Evolutionary conservation across 306 rosid genomes (phyloP), one percentile per base, ranked within the genome.

Genomic region (Rosa rugosa): DNA sequence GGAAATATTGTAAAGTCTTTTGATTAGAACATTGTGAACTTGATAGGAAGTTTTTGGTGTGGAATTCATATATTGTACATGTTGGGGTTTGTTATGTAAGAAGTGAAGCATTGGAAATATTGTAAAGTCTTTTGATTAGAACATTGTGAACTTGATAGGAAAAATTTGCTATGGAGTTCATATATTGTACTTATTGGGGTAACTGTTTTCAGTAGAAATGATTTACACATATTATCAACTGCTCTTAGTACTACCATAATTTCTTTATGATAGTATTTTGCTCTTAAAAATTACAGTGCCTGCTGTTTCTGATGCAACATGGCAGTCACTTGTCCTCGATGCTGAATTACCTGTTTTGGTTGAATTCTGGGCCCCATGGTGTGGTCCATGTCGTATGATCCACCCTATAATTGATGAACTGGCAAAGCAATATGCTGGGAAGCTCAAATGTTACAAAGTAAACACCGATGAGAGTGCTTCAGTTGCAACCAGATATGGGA

Each of bases 281-380:
- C 73, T 45, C 34, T 75, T 63, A 69, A 73, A 78, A 82, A 69
- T 82, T 87, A 83, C 93, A 95, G 98, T 88, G 63, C 80, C 91
- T 56, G 50, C 88, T 78, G 69, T 87, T 72, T 81, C 88, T 62
- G 96, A 90, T 49, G 85, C 80, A 80, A 79, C 84, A 50, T 95
- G 99, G 99, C 73, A 91, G 73, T 82, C 93, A 3, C 87, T 84
- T 77, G 99, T 95, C 36, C 62, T 93, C 14, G 89, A 90, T 66
- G 82, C 90, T 13, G 86, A 89, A 1, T 5, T 69, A 16, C 85
- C 98, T 1, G 96, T 95, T 22, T 78, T 95, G 80, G 99, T 95
- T 23, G 99, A 95, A 84, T 95, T 95, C 85, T 95, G 98, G 99
- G 99, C 99, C 13, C 98, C 99, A 4, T 95, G 99, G 99, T 95